Evolutionary conservation across 495 filamentous ascomycete species (phyloP).

Genomic region (Aspergillus funiculosus): DNA sequence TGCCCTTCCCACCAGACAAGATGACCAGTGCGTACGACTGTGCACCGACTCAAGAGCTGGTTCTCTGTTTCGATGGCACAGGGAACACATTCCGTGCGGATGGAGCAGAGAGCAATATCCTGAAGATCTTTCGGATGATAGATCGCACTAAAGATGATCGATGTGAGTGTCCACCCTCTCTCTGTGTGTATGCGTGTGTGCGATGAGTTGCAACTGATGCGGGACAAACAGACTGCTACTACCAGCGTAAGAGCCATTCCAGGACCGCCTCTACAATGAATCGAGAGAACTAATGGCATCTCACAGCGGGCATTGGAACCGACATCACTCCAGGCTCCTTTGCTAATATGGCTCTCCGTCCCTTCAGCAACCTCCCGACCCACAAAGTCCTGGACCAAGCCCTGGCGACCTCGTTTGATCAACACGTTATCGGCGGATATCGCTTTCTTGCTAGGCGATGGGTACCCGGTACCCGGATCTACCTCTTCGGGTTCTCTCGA

Average conservation of each 20-base stretch:
- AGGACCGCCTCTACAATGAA: conserved; percentile 50
- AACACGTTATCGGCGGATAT: conserved; percentile 75
- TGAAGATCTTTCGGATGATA: conserved; percentile 38
- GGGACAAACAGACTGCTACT: too few relatives aligned
- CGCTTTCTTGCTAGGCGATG: conserved; percentile 57
- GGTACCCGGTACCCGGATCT: conserved; percentile 43
- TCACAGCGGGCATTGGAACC: conserved; percentile 22
- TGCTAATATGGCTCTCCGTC: conserved; percentile 9
- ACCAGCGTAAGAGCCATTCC: conserved; percentile 48
- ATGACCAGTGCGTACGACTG: neutral
- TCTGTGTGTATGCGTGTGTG: too few relatives aligned
- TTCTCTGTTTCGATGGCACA: conserved; percentile 45
- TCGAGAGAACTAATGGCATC: conserved; percentile 51
- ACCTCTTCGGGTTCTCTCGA: conserved; percentile 77
- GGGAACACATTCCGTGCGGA: conserved; percentile 38
- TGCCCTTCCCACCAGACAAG: neutral
- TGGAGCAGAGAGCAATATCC: conserved; percentile 37
- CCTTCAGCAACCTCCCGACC: conserved; percentile 7
- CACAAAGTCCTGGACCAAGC: conserved; percentile 54
- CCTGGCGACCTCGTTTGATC: conserved; percentile 65
- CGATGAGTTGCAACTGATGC: too few relatives aligned
- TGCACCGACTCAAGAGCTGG: conserved; percentile 1
- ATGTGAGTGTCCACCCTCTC: too few relatives aligned
- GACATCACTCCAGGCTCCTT: conserved; percentile 11
- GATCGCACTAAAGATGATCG: conserved; percentile 16